Conservation (phyloP, 495 filamentous ascomycete genomes). For the Penicillium chermesinum region DNA sequence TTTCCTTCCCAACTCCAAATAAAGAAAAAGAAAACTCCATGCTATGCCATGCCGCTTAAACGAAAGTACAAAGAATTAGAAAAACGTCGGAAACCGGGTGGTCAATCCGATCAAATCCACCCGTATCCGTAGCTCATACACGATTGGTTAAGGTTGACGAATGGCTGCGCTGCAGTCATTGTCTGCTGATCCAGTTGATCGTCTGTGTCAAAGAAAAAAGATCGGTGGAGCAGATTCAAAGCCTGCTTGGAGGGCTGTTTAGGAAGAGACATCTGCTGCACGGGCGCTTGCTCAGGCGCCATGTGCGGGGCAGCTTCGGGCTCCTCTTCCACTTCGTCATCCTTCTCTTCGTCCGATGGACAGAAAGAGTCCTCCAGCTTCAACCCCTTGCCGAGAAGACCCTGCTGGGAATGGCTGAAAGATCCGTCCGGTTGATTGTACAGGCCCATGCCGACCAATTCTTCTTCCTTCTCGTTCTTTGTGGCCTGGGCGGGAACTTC, state of each 20-base stretch:
- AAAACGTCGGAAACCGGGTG: slow-evolving; percentile 3
- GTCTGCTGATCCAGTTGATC: slow-evolving; percentile 31
- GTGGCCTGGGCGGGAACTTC: slow-evolving; percentile 21
- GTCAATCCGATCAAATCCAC: slow-evolving; percentile 30
- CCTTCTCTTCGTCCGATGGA: slow-evolving; percentile 62
- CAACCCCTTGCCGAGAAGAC: slow-evolving; percentile 59
- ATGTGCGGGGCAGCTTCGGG: slow-evolving; percentile 27
- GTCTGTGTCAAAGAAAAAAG: slow-evolving; percentile 45
- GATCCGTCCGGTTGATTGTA: slow-evolving; percentile 62
- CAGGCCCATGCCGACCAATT: slow-evolving; percentile 77
- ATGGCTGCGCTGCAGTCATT: slow-evolving; percentile 24
- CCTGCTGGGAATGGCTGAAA: slow-evolving; percentile 42
- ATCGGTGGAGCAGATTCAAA: slow-evolving; percentile 38
- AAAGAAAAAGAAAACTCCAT: slow-evolving; percentile 27
- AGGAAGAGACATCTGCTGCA: slow-evolving; percentile 9
- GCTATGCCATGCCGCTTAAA: slow-evolving; percentile 40
- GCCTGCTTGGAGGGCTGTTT: slow-evolving; percentile 31
- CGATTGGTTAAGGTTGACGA: slow-evolving; percentile 26
- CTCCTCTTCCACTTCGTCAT: slow-evolving; percentile 37
- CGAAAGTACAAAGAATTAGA: slow-evolving; percentile 11
- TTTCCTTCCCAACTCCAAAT: slow-evolving; percentile 10
- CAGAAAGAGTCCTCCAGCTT: slow-evolving; percentile 83
- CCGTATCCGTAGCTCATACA: slow-evolving; percentile 41
- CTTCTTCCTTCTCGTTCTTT: slow-evolving; percentile 47
- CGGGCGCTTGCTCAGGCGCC: slow-evolving; percentile 2